Evolutionary conservation across 2,329 filamentous ascomycete species (phyloP), one percentile per base, ranked within the genome.

Genomic region (Cryphonectria naterciae): DNA sequence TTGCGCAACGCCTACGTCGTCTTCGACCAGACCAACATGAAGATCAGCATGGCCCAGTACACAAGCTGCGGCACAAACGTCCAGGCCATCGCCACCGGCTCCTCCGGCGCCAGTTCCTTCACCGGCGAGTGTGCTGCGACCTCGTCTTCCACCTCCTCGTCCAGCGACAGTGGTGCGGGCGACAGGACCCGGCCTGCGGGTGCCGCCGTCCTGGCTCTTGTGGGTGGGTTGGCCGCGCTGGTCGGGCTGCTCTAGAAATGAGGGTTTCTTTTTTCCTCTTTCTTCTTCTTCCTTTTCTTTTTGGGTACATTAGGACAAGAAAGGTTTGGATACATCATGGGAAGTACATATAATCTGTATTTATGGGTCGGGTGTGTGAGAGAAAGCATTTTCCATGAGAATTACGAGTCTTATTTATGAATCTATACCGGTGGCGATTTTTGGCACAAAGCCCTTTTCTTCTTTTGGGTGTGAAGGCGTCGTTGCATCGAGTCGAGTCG

Each of bases 21-120:
- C 37, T 79, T 77, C 37, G 78, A 80, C 74, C 78, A 80, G 76
- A 75, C 78, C 64, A 77, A 77, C 69, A 73, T 76, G 68, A 73
- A 74, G 60, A 68, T 80, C 56, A 77, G 76, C 65, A 68, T 80
- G 68, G 79, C 78, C 0, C 78, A 77, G 73, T 79, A 78, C 41
- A 75, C 76, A 13, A 75, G 75, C 73, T 80, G 79, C 72, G 78
- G 77, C 35, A 70, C 72, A 56, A 74, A 77, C 68, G 72, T 77
- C 67, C 74, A 78, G 46, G 74, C 76, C 11, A 79, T 80, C 62
- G 72, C 75, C 0, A 65, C 74, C 17, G 69, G 52, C 19, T 67
- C 52, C 39, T 58, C 10, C 22, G 70, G 69, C 49, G 74, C 69
- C 3, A 66, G 71, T 39, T 58, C 19, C 43, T 70, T 75, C 62